Evolutionary conservation across 495 filamentous ascomycete species (phyloP), one percentile per base, ranked within the genome.

Genomic region (Aspergillus baeticus): DNA sequence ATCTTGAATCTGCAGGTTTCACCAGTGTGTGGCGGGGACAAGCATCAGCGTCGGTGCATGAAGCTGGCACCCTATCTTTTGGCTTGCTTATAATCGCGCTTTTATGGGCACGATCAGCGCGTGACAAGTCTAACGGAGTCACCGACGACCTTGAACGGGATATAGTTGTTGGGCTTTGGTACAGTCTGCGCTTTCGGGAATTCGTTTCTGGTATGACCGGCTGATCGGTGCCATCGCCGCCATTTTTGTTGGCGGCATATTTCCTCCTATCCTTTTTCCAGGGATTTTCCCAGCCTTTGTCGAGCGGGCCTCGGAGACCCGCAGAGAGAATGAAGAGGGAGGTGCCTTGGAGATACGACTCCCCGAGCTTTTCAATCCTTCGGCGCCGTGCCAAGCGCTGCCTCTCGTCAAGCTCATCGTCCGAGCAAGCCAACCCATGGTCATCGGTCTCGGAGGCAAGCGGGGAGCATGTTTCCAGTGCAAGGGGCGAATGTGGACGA

Each of bases 211-310:
- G 62, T n/a, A 68, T 52, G 20, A 62, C 62, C 6, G 45, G 58
- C 33, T 53, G 51, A n/a, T 54, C 37, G 31, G 44, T 15, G 15
- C 14, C 34, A 14, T 13, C 33, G 35, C 47, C 43, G 21, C 55
- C 8, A n/a, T 10, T 10, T 14, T 47, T 10, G 13, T 37, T 2
- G 13, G 45, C 13, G n/a, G 6, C 18, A 10, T 23, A 34, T 21
- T 38, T 46, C 44, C 45, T 63, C 46, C 76, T 56, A 6, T 68
- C 46, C 46, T 74, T 76, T 29, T 60, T 73, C 87, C 85, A 89
- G 0, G 86, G 87, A 59, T 90, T 90, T 21, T 60, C 57, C 87
- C 87, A 90, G 23, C 74, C 78, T 0, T 75, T 66, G 14, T 83
- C 78, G 46, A 90, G 86, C 0, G 87, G 87, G 0, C 87, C 87